Conservation (phyloP, 2,329 filamentous ascomycete genomes). For the Westerdykella sp. region DNA sequence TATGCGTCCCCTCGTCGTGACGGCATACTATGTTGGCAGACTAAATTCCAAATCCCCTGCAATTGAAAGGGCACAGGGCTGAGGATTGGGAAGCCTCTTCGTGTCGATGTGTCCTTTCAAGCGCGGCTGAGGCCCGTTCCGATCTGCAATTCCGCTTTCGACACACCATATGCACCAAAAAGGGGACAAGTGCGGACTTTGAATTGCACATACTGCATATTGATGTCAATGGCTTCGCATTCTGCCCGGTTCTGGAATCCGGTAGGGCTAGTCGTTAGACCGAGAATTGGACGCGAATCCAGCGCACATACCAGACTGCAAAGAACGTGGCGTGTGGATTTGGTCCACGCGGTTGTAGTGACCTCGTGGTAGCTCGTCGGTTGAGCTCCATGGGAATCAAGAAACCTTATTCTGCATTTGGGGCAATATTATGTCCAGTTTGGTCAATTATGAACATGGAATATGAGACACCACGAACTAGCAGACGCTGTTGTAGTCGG, state of each 20-base stretch:
- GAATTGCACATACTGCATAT: conserved; percentile 2
- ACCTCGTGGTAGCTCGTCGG: too few relatives aligned
- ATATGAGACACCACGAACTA: conserved; percentile 11
- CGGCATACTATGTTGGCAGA: conserved; percentile 6
- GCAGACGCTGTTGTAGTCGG: conserved; percentile 4
- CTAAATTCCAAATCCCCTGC: conserved; percentile 11
- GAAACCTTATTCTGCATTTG: too few relatives aligned
- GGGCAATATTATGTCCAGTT: not conserved
- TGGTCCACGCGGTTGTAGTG: too few relatives aligned
- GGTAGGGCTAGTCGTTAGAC: too few relatives aligned
- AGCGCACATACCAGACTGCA: too few relatives aligned
- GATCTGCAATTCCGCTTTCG: conserved; percentile 21
- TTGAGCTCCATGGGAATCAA: too few relatives aligned
- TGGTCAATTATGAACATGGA: conserved; percentile 7
- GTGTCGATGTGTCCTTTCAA: conserved; percentile 9
- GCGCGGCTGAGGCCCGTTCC: conserved; percentile 22
- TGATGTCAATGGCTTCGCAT: conserved; percentile 4
- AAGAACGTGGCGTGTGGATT: too few relatives aligned
- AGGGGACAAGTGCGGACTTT: conserved; percentile 6
- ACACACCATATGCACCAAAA: conserved; percentile 10
- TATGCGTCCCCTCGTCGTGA: conserved; percentile 13
- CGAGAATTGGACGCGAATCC: too few relatives aligned
- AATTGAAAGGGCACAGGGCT: conserved; percentile 1
- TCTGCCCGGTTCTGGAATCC: too few relatives aligned
- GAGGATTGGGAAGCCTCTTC: conserved; percentile 1